Evolutionary conservation across 176 grass and related monocot species (phyloP), one percentile per base, ranked within the genome.

Genomic region (Avena eriantha): DNA sequence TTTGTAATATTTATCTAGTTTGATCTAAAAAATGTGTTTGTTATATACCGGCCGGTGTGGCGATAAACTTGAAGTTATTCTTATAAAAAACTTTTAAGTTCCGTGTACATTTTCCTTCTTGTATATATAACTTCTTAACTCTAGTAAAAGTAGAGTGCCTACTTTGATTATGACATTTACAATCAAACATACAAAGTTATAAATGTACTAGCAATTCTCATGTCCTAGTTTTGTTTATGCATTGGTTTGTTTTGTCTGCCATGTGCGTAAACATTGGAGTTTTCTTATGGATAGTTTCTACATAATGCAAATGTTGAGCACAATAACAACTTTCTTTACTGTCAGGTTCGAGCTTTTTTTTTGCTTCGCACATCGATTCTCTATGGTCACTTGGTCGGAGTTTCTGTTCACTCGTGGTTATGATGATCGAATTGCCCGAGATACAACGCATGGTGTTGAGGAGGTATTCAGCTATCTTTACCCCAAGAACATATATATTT

Each of bases 381-480:
- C 29, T 29, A 29, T 29, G 29, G 29, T 29, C 1, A 29, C 29
- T 29, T 29, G 29, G 2, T 29, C 29, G 29, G 29, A 29, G 29
- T 29, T 29, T 29, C 29, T 29, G 29, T 29, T 29, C 29, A 29
- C 29, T 29, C 29, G 29, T 29, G 29, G 29, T 29, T 29, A 29
- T 29, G 60, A 64, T 29, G 36, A 2, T 68, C 22, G 23, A 17
- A 72, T 24, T 1, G 10, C 14, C 17, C 34, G 67, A 68, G 29
- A 68, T 35, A 8, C 56, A 21, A 19, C 14, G 14, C 53, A 55
- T 19, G 1, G 22, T 55, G 34, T 33, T 10, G 13, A 4, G 2
- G 48, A 81, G 77, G 43, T 56, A 56, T 35, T 85, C 69, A 21
- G 19, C 81, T 85, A 76, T 76, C 51, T 82, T 12, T 43, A 71